Evolutionary conservation across 495 filamentous ascomycete species (phyloP), one percentile per base, ranked within the genome.

Genomic region (Penicillium bovifimosum): DNA sequence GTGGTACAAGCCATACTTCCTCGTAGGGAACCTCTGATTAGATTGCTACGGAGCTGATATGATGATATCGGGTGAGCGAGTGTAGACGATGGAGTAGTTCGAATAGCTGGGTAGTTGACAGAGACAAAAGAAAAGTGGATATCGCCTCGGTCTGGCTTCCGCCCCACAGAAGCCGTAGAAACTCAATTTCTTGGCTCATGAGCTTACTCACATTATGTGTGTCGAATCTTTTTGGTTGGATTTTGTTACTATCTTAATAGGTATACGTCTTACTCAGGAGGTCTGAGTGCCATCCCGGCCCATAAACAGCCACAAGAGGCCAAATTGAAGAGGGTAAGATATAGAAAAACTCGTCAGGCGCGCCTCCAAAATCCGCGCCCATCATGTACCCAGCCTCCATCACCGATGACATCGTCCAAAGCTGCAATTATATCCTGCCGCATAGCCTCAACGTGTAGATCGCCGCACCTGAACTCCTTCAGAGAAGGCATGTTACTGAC

Each of bases 391-490:
- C 71, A 73, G n/a, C 47, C 56, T 8, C 16, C 48, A 7, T 54
- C 29, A 10, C 46, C 47, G 4, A 74, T 38, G 8, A 64, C 49
- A 35, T 66, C 61, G 11, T 46, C 39, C 17, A 74, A 27, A 5
- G 59, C 58, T 3, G 41, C 9, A 17, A 59, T 47, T 2, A 74
- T 32, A 7, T 73, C 67, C 9, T 61, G 41, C 33, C 60, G 61
- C 8, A 73, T 56, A 4, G 63, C 59, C 13, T 69, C 62, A 8
- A 65, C 54, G 10, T 66, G 58, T 33, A 64, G 64, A 36, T 75
- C 72, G 29, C 58, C 52, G 16, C 62, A 59, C 2, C 36, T 45
- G 27, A 75, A 71, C 27, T 61, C 54, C 3, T 39, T 26, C n/a
- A 74, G 50, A 3, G 45, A 50, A 1, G 56, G 47, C 16, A 68